Evolutionary conservation across 768 basidiomycete species (phyloP).

Genomic region (Cantharellus anzutake): DNA sequence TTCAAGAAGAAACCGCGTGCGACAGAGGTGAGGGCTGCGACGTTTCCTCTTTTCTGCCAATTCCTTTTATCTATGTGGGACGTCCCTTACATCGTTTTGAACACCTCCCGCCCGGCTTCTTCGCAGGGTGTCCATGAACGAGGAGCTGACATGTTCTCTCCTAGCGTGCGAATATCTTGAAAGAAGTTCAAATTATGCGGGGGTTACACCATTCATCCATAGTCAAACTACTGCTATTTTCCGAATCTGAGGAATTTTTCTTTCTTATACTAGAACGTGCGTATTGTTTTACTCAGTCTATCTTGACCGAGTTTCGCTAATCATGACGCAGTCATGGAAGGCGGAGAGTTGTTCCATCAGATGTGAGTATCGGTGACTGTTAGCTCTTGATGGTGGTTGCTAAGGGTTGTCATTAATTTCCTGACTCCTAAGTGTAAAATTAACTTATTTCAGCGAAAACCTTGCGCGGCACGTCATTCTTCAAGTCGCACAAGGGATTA

Average conservation of each 20-base stretch:
- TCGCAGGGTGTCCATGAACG: neutral
- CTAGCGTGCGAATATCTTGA: constrained; percentile 93
- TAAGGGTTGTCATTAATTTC: neutral
- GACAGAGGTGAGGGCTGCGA: constrained; percentile 62
- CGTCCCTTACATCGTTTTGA: neutral
- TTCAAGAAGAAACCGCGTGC: constrained; percentile 97
- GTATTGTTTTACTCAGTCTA: neutral
- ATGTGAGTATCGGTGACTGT: constrained; percentile 23
- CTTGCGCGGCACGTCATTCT: constrained; percentile 94
- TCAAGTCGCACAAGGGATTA: constrained; percentile 86
- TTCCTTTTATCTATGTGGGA: constrained; percentile 4
- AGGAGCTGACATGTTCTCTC: constrained; percentile 7
- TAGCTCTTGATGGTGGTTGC: neutral
- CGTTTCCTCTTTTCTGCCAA: constrained; percentile 1
- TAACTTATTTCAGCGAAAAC: constrained; percentile 96
- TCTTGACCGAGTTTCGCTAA: neutral
- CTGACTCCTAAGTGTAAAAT: constrained; percentile 41
- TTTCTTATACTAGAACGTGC: constrained; percentile 77
- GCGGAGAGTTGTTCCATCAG: constrained; percentile 96
- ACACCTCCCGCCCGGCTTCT: neutral
- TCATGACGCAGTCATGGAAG: constrained; percentile 61
- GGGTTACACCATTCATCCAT: constrained; percentile 82
- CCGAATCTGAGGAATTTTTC: constrained; percentile 83
- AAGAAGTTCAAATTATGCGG: constrained; percentile 99
- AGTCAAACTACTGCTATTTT: constrained; percentile 81